Conservation (phyloP, 192 early-diverging fungal genomes). For the Coemansia sp. region DNA sequence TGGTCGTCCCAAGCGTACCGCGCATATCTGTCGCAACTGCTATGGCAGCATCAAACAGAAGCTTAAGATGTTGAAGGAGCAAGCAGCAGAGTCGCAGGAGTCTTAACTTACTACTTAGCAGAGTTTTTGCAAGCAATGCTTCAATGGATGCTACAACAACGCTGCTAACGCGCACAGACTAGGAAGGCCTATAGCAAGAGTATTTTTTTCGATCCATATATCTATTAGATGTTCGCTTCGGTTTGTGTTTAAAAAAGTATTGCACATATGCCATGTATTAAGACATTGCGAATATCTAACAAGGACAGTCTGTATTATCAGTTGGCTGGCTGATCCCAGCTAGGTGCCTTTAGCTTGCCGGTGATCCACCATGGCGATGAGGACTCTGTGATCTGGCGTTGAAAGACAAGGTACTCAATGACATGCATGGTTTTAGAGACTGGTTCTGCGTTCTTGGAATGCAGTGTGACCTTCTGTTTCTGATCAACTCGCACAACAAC, state of each 20-base stretch:
- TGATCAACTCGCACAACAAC: constrained; percentile 66
- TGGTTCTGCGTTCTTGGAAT: constrained; percentile 24
- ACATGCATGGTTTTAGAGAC: constrained; percentile 58
- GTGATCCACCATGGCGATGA: constrained; percentile 64
- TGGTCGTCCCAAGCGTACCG: constrained; percentile 66
- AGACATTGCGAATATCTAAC: no score
- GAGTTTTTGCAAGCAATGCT: not conserved
- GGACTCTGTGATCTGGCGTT: constrained; percentile 60
- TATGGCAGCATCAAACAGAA: constrained; percentile 64
- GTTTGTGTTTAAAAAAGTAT: not conserved
- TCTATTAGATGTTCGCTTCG: not conserved
- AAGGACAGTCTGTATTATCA: not conserved
- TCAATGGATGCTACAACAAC: not conserved
- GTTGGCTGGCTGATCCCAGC: constrained; percentile 31
- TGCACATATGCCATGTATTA: no score
- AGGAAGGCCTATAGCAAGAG: not conserved
- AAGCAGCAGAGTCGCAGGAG: constrained; percentile 10
- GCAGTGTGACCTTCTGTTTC: constrained; percentile 54
- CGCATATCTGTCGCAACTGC: constrained; percentile 78
- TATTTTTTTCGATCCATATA: constrained; percentile 1
- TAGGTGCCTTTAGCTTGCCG: constrained; percentile 57
- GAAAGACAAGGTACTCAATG: constrained; percentile 70
- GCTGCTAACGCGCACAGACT: no score
- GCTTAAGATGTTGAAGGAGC: constrained; percentile 35
- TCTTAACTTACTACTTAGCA: not conserved